Conservation (phyloP, 129 eudicot genomes). For the Chrysanthemum makinoi region DNA sequence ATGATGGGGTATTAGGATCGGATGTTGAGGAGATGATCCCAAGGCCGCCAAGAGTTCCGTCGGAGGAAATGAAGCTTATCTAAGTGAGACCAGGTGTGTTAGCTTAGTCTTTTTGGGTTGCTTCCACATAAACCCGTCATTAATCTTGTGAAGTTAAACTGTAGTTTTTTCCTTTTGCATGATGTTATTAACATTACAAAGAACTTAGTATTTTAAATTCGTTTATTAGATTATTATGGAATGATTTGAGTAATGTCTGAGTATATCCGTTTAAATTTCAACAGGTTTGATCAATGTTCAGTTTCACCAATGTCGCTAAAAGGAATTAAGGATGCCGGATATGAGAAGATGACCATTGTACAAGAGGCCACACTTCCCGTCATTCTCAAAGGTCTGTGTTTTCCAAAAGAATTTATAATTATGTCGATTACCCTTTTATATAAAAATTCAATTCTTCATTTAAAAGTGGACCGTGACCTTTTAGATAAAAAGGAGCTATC, state of each 20-base stretch:
- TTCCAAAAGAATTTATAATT: neutral
- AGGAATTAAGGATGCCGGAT: conserved; percentile 91
- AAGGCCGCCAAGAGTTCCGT: conserved; percentile 38
- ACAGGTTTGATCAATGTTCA: conserved; percentile 90
- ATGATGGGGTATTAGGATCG: conserved; percentile 26
- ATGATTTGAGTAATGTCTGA: conserved; percentile 21
- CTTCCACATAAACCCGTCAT: neutral
- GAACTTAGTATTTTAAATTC: conserved; percentile 1
- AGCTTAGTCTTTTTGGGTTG: neutral
- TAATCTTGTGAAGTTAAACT: too few species aligned
- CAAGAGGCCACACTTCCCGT: conserved; percentile 97
- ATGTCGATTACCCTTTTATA: neutral
- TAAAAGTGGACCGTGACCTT: neutral
- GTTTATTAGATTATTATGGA: neutral
- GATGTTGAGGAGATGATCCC: conserved; percentile 18
- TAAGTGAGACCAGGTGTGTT: conserved; percentile 84
- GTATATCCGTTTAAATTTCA: conserved; percentile 1
- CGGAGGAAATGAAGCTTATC: conserved; percentile 60
- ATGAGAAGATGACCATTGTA: conserved; percentile 93
- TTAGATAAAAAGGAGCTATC: neutral
- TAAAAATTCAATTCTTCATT: neutral
- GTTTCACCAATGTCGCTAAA: conserved; percentile 73
- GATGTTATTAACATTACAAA: conserved; percentile 6
- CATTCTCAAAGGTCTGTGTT: conserved; percentile 64
- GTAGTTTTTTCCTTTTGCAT: neutral